These are phyloP conservation scores for Vairimorpha apis DNA, from an alignment of 371 early-diverging fungal species.

Conservation along the genomic window DNA sequence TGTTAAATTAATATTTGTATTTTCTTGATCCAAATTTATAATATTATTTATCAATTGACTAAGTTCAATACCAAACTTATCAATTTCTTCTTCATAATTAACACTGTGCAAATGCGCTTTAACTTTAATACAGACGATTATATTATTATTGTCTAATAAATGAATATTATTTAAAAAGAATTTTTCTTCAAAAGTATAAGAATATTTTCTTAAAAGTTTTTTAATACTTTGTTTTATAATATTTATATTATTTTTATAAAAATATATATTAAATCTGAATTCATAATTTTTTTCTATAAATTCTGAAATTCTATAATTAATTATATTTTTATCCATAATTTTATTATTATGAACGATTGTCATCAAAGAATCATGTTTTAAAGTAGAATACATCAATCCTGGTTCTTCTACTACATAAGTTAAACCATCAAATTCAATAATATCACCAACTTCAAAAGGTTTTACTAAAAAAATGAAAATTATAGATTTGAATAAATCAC, in stretches of 20 bases:
- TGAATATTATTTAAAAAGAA: not conserved
- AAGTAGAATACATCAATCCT: conserved; percentile 49
- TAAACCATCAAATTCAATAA: conserved; percentile 32
- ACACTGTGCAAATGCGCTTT: not conserved
- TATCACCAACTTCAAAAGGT: conserved; percentile 59
- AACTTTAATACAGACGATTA: not conserved
- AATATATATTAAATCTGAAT: not conserved
- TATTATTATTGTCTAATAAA: not conserved
- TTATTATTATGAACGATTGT: conserved; percentile 38
- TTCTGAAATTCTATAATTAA: conserved; percentile 42
- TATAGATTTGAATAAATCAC: conserved; percentile 46
- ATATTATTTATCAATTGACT: not conserved
- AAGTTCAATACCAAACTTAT: not conserved
- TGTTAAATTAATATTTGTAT: not conserved
- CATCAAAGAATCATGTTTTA: conserved; percentile 22
- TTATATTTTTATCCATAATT: conserved; percentile 39
- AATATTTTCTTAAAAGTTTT: not conserved
- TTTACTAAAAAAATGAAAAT: conserved; percentile 56
- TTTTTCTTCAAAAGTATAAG: not conserved
- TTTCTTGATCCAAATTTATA: not conserved
- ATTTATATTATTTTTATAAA: not conserved
- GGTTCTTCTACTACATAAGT: conserved; percentile 47
- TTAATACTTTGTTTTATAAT: not conserved
- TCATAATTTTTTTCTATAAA: not conserved
- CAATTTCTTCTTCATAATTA: conserved; percentile 14